Evolutionary conservation across 2,329 filamentous ascomycete species (phyloP).

Genomic region (Tolypocladium ovalisporum): DNA sequence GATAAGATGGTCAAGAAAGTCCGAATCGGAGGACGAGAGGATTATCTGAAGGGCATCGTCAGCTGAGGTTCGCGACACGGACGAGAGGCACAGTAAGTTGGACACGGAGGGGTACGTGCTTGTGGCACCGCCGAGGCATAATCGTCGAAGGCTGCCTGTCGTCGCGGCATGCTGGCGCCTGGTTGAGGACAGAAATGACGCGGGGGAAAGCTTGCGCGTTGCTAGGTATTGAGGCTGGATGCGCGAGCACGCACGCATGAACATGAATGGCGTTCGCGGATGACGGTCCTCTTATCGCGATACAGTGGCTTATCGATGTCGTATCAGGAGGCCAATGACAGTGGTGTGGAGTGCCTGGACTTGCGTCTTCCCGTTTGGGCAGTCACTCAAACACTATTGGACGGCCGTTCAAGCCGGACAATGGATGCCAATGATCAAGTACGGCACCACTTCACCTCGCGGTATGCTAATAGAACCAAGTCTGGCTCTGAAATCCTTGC

Average conservation of each 20-base stretch:
- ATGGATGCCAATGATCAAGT: background rate
- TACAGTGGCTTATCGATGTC: background rate
- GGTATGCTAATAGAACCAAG: too few relatives aligned
- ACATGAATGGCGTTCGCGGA: background rate
- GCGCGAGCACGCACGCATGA: background rate
- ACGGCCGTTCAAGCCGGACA: background rate
- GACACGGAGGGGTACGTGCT: constrained; percentile 14
- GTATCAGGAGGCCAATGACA: background rate
- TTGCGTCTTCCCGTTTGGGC: background rate
- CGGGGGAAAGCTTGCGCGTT: background rate
- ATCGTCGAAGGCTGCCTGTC: constrained; percentile 33
- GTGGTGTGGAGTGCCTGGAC: background rate
- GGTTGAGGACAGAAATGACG: background rate
- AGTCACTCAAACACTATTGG: background rate
- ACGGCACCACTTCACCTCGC: background rate
- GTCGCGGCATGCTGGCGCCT: constrained; percentile 29
- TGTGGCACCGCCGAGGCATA: constrained; percentile 35
- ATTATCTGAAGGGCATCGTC: constrained; percentile 56
- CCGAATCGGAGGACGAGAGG: constrained; percentile 77
- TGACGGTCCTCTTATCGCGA: background rate
- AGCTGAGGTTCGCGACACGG: background rate
- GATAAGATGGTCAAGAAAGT: constrained; percentile 93
- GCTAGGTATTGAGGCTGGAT: background rate
- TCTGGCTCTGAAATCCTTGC: background rate
- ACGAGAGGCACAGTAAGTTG: background rate